Percentiles rank a stretch among this genome's conserved stretches.
phyloP scores from a whole-genome alignment of 345 rosid genomes.

The Murraya paniculata region DNA sequence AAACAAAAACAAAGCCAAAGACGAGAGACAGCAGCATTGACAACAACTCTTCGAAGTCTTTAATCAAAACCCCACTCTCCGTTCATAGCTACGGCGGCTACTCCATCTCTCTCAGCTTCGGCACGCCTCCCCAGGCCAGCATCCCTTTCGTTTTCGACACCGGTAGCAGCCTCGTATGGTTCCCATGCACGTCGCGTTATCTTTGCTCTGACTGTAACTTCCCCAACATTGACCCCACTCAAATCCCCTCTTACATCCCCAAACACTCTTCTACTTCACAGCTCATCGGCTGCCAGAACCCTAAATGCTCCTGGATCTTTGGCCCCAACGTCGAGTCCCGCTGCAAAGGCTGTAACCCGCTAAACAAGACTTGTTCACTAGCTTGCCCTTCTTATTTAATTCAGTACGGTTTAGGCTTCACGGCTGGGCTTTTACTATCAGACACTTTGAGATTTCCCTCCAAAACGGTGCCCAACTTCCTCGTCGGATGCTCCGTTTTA shows the following conservation, averaged over 20 bases:
- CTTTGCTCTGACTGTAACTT: slow-evolving; percentile 54
- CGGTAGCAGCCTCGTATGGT: slow-evolving; percentile 87
- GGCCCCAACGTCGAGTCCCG: slow-evolving; percentile 44
- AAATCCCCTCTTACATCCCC: slow-evolving; percentile 50
- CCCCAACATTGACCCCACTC: slow-evolving; percentile 35
- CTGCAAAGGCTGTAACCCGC: slow-evolving; percentile 45
- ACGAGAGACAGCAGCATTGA: no score
- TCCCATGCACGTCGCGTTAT: slow-evolving; percentile 80
- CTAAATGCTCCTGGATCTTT: slow-evolving; percentile 54
- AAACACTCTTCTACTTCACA: slow-evolving; percentile 51
- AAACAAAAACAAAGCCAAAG: not conserved
- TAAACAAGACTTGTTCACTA: slow-evolving; percentile 49
- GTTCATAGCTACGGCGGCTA: slow-evolving; percentile 79
- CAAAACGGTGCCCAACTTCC: slow-evolving; percentile 45
- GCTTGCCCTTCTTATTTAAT: slow-evolving; percentile 70
- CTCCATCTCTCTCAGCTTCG: slow-evolving; percentile 71
- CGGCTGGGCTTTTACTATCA: slow-evolving; percentile 59
- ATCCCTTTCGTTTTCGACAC: slow-evolving; percentile 66
- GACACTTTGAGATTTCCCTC: slow-evolving; percentile 56
- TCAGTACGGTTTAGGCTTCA: slow-evolving; percentile 73
- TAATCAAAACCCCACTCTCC: slow-evolving; percentile 44
- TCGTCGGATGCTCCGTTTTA: slow-evolving; percentile 74
- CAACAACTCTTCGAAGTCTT: slow-evolving; percentile 16
- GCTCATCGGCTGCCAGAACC: slow-evolving; percentile 60
- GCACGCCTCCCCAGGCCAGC: slow-evolving; percentile 70